phyloP scores from a whole-genome alignment of 352 stramenopile species.

The Pythium aquatile region DNA sequence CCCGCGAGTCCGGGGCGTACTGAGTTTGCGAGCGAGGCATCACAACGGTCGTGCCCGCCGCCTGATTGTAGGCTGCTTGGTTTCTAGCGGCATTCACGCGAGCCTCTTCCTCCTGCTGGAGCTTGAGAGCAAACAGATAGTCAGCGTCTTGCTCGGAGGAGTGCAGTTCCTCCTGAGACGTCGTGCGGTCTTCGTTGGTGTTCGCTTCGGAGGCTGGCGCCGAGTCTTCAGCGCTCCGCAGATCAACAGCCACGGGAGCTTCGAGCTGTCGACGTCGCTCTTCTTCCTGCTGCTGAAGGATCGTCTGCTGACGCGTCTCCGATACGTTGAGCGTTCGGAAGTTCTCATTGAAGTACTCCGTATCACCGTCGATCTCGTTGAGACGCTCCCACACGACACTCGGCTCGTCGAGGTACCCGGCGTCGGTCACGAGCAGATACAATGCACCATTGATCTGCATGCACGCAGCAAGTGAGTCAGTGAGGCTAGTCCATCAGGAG shows the following conservation, averaged over 20 bases:
- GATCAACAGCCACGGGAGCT: neutral
- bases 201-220: conserved; percentile 15
- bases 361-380: conserved; percentile 88
- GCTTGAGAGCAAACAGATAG: conserved; percentile 63
- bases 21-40: conserved; percentile 13
- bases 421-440: conserved; percentile 96
- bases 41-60: neutral
- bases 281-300: conserved; percentile 61
- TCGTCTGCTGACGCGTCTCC: conserved; percentile 65
- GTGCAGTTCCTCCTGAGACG: conserved; percentile 17
- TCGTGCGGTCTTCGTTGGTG: conserved; percentile 21
- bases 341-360: conserved; percentile 67
- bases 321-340: conserved; percentile 67
- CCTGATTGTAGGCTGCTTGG: neutral
- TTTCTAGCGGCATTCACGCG: conserved; percentile 14
- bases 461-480: neutral
- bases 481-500: no score
- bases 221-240: conserved; percentile 5
- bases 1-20: neutral
- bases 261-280: conserved; percentile 30
- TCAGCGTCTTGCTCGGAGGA: conserved; percentile 48
- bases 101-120: conserved; percentile 79
- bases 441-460: conserved; percentile 86
- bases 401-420: conserved; percentile 93
- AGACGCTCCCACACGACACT: conserved; percentile 95